These are phyloP conservation scores for Pichia paraexigua DNA, from an alignment of 805 yeast genomes.

Conservation along the genomic window DNA sequence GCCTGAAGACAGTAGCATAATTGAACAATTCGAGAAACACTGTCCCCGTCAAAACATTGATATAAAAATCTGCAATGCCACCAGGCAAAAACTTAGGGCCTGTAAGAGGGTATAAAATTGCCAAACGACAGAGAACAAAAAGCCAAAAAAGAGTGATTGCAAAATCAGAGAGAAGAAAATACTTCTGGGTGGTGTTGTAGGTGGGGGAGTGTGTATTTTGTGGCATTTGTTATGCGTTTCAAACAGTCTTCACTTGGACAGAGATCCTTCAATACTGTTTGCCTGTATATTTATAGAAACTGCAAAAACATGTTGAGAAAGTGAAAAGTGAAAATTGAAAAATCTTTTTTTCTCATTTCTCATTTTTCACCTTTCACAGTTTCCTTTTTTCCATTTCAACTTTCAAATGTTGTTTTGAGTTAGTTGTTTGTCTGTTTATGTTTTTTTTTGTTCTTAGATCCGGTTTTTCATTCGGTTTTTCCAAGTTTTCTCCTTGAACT, in stretches of 20 bases:
- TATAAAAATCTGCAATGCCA: slow-evolving; percentile 60
- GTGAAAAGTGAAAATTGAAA: too few species aligned
- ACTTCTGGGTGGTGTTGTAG: slow-evolving; percentile 19
- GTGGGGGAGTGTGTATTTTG: neutral
- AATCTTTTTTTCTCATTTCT: too few species aligned
- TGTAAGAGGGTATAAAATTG: slow-evolving; percentile 52
- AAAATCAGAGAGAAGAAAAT: slow-evolving; percentile 15
- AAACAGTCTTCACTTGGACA: too few species aligned
- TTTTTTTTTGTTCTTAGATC: neutral
- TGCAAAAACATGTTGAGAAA: too few species aligned
- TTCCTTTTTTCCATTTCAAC: too few species aligned
- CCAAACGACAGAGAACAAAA: slow-evolving; percentile 40
- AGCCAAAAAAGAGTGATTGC: slow-evolving; percentile 39
- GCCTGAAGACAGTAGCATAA: slow-evolving; percentile 14
- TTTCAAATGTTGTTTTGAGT: too few species aligned
- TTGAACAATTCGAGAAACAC: slow-evolving; percentile 16
- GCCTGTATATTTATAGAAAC: too few species aligned
- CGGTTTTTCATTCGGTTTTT: neutral
- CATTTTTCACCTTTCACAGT: too few species aligned
- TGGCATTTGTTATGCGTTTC: neutral
- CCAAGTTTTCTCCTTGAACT: neutral
- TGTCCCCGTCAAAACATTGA: slow-evolving; percentile 12
- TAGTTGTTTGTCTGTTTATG: neutral
- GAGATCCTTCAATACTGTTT: too few species aligned
- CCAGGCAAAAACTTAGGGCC: slow-evolving; percentile 60